A percentile compares a stretch with the other conserved stretches of the same genome.
These are phyloP conservation scores for Artemisia argyi DNA, from an alignment of 129 eudicot species.

Conservation along the genomic window DNA sequence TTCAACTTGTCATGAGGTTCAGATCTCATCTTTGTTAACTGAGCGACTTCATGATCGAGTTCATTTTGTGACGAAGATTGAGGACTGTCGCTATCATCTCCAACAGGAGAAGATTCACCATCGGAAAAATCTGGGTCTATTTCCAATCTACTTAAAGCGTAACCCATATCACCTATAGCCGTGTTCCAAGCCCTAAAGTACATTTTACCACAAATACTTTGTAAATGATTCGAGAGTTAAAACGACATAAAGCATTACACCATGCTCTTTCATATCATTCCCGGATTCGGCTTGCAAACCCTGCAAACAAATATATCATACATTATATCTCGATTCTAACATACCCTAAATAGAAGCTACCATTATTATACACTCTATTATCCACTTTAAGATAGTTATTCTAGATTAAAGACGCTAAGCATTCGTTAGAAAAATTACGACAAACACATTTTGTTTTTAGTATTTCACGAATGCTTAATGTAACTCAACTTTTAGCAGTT, in stretches of 20 bases:
- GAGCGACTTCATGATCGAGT: constrained; percentile 76
- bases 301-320: constrained; percentile 30
- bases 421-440: neutral
- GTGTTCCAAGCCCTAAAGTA: constrained; percentile 39
- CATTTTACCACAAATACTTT: constrained; percentile 38
- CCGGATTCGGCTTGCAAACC: constrained; percentile 23
- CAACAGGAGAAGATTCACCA: constrained; percentile 39
- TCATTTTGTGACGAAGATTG: constrained; percentile 17
- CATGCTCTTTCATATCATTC: constrained; percentile 33
- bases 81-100: constrained; percentile 23
- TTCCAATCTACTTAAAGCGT: constrained; percentile 66
- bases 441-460: neutral
- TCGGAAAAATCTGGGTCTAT: constrained; percentile 53
- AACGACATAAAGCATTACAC: constrained; percentile 13
- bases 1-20: constrained; percentile 60
- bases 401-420: too few species aligned
- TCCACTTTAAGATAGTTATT: too few species aligned
- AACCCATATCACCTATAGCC: constrained; percentile 60
- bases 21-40: constrained; percentile 62
- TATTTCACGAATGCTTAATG: neutral
- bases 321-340: constrained; percentile 10
- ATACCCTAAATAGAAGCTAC: neutral
- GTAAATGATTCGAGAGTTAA: constrained; percentile 1
- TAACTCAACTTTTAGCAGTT: neutral
- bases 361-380: neutral